A percentile compares a stretch with the other conserved stretches of the same genome.
These are phyloP conservation scores for Xylaria polymorpha DNA, from an alignment of 2,329 filamentous ascomycete genomes.

Conservation along the genomic window DNA sequence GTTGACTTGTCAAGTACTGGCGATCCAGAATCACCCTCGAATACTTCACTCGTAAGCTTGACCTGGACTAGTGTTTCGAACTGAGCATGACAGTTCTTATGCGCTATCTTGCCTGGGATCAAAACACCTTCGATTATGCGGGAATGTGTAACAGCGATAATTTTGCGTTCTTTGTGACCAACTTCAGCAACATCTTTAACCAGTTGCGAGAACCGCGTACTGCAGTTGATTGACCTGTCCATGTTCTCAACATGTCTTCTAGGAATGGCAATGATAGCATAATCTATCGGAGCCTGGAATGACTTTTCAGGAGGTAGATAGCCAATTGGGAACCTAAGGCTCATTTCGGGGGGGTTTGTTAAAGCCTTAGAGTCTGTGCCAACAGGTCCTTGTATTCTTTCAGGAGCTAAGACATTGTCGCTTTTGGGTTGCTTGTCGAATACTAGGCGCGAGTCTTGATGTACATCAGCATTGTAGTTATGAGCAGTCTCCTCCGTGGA, in stretches of 20 bases:
- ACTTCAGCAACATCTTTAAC: background rate
- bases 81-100: background rate
- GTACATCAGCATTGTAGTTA: background rate
- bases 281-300: constrained; percentile 9
- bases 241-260: background rate
- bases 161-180: background rate
- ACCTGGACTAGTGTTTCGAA: constrained; percentile 15
- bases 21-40: constrained; percentile 25
- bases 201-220: background rate
- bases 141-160: background rate
- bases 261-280: constrained; percentile 16
- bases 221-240: background rate
- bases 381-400: background rate
- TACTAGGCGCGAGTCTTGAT: too few species aligned
- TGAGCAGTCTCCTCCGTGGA: background rate
- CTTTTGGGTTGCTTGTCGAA: background rate
- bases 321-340: background rate
- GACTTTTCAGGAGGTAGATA: background rate
- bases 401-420: too few species aligned
- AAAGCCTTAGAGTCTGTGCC: background rate
- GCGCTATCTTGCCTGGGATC: constrained; percentile 8
- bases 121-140: background rate
- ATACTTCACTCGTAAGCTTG: background rate
- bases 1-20: constrained; percentile 15
- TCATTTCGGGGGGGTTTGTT: background rate